Conservation (phyloP, 1,139 yeast genomes). For the Candida pseudoviswanathii region DNA sequence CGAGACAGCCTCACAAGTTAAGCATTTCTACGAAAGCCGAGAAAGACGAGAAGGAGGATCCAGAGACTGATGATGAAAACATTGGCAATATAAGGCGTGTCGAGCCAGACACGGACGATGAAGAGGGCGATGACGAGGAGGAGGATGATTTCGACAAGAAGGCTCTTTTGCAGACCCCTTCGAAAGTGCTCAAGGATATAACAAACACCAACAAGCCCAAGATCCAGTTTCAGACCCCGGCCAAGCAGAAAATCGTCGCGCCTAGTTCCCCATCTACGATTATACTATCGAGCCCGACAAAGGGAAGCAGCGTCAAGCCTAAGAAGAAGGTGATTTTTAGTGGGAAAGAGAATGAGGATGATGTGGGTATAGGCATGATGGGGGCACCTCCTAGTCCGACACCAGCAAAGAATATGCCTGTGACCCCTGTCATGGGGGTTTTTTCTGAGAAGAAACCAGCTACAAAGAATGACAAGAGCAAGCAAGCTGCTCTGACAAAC, state of each 20-base stretch:
- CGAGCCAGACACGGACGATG: constrained; percentile 1
- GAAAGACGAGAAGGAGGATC: constrained; percentile 18
- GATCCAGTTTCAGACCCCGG: constrained; percentile 27
- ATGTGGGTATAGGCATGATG: neutral
- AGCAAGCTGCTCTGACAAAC: neutral
- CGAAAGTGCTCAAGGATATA: constrained; percentile 30
- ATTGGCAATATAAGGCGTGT: constrained; percentile 4
- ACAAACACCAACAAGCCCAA: constrained; percentile 28
- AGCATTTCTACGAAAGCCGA: constrained; percentile 25
- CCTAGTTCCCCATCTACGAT: constrained; percentile 39
- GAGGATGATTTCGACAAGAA: constrained; percentile 7
- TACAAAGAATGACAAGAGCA: neutral
- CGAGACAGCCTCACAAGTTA: constrained; percentile 39
- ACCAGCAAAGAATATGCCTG: constrained; percentile 31
- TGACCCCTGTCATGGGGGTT: constrained; percentile 44
- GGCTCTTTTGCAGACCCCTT: constrained; percentile 31
- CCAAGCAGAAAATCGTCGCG: constrained; percentile 21
- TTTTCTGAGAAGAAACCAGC: constrained; percentile 34
- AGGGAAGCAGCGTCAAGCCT: constrained; percentile 11
- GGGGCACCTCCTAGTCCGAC: constrained; percentile 43
- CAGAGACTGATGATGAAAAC: constrained; percentile 13
- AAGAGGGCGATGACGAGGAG: constrained; percentile 3
- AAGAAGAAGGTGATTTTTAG: neutral
- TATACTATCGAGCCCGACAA: constrained; percentile 27
- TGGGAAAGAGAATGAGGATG: constrained; percentile 7